These are phyloP conservation scores for Fomitopsis pulvina DNA, from an alignment of 768 basidiomycete genomes.

Conservation along the genomic window DNA sequence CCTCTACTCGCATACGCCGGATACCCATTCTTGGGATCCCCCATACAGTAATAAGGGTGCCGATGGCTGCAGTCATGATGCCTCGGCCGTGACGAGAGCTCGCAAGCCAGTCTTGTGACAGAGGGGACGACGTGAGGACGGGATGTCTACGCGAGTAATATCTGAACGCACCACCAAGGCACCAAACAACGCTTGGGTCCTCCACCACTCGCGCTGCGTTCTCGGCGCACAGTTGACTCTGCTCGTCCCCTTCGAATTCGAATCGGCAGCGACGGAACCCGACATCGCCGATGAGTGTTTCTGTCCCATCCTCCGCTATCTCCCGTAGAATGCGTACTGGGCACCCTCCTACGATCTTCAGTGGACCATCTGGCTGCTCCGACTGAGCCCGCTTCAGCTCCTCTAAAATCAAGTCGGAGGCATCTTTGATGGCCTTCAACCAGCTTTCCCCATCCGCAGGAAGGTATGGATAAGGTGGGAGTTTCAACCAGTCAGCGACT, in stretches of 20 bases:
- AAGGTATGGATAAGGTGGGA: constrained; percentile 49
- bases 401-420: constrained; percentile 26
- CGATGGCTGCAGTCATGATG: constrained; percentile 66
- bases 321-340: constrained; percentile 51
- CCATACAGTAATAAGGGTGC: constrained; percentile 50
- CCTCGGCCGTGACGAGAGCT: constrained; percentile 58
- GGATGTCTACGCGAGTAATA: not conserved
- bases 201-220: constrained; percentile 38
- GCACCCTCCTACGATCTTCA: constrained; percentile 33
- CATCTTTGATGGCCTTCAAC: constrained; percentile 25
- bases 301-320: constrained; percentile 45
- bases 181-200: constrained; percentile 54
- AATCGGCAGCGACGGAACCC: constrained; percentile 26
- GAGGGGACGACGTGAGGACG: not conserved
- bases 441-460: constrained; percentile 33
- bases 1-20: constrained; percentile 35
- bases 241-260: constrained; percentile 25
- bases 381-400: constrained; percentile 22
- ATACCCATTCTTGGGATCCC: constrained; percentile 59
- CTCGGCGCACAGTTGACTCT: constrained; percentile 27
- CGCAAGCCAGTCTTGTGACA: constrained; percentile 42
- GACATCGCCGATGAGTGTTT: constrained; percentile 46
- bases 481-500: constrained; percentile 39
- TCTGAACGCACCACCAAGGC: constrained; percentile 45
- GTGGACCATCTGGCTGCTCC: constrained; percentile 10